Evolutionary conservation across 345 rosid species (phyloP).

Genomic region (Erucastrum elatum): DNA sequence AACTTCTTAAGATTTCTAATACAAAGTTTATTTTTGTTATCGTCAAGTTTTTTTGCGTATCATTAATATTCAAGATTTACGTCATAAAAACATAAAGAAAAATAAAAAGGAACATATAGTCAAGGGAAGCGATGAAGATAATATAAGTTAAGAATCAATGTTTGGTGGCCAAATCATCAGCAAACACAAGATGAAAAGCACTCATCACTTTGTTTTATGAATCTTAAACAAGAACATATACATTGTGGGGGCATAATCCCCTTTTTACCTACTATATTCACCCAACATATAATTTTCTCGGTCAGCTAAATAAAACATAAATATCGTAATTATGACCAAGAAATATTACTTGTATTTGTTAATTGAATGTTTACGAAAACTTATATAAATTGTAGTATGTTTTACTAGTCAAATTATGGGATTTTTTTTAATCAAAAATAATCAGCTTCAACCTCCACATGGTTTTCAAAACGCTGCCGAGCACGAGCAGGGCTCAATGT

Average conservation of each 20-base stretch:
- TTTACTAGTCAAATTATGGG: not conserved
- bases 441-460: not conserved
- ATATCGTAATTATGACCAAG: not conserved
- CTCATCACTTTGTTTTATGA: not conserved
- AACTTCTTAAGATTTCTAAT: not conserved
- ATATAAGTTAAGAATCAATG: slow-evolving; percentile 12
- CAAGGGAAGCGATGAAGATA: not conserved
- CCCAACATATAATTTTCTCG: not conserved
- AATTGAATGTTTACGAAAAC: not conserved
- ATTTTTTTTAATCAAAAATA: not conserved
- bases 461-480: slow-evolving; percentile 13
- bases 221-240: slow-evolving; percentile 1
- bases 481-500: not conserved
- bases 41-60: not conserved
- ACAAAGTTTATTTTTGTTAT: not conserved
- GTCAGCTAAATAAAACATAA: not conserved
- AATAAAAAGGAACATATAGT: not conserved
- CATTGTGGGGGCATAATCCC: slow-evolving; percentile 11
- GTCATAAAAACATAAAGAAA: not conserved
- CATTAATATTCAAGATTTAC: not conserved
- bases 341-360: not conserved
- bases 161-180: slow-evolving; percentile 35
- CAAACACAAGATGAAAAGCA: slow-evolving; percentile 14
- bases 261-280: slow-evolving; percentile 23
- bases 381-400: not conserved